Percentiles rank a stretch among this genome's conserved stretches.
Evolutionary conservation across 139 green algal species (phyloP).

Genomic region (Tetraselmis chui): DNA sequence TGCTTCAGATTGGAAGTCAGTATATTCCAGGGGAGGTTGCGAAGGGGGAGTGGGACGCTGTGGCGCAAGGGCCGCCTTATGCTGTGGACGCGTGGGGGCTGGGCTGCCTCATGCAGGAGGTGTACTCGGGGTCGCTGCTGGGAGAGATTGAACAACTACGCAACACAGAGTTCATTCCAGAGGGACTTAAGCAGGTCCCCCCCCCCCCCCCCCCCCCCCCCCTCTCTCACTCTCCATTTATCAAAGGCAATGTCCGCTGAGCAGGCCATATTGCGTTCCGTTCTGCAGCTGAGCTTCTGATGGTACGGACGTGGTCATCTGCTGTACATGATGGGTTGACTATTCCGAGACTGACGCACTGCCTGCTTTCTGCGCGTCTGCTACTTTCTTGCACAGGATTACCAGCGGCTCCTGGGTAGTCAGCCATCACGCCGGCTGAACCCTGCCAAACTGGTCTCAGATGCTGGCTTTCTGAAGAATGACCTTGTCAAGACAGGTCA

Average conservation of each 20-base stretch:
- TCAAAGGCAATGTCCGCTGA: too few species aligned
- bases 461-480: slow-evolving; percentile 81
- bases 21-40: slow-evolving; percentile 51
- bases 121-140: slow-evolving; percentile 32
- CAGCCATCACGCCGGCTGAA: slow-evolving; percentile 71
- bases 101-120: slow-evolving; percentile 90
- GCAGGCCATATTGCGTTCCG: too few species aligned
- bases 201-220: neutral
- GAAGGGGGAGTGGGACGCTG: slow-evolving; percentile 67
- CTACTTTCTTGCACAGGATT: slow-evolving; percentile 74
- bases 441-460: slow-evolving; percentile 60
- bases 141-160: slow-evolving; percentile 64
- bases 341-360: too few species aligned
- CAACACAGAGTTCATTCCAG: slow-evolving; percentile 68
- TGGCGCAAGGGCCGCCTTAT: slow-evolving; percentile 72
- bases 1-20: neutral
- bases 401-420: slow-evolving; percentile 81
- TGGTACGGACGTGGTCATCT: too few species aligned
- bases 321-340: too few species aligned
- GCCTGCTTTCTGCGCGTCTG: too few species aligned
- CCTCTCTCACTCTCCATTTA: too few species aligned
- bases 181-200: slow-evolving; percentile 41
- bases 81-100: slow-evolving; percentile 95
- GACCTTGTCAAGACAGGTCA: slow-evolving; percentile 69
- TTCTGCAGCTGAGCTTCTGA: too few species aligned